Conservation (phyloP, 2,329 filamentous ascomycete species). For the Pleurostoma richardsiae region DNA sequence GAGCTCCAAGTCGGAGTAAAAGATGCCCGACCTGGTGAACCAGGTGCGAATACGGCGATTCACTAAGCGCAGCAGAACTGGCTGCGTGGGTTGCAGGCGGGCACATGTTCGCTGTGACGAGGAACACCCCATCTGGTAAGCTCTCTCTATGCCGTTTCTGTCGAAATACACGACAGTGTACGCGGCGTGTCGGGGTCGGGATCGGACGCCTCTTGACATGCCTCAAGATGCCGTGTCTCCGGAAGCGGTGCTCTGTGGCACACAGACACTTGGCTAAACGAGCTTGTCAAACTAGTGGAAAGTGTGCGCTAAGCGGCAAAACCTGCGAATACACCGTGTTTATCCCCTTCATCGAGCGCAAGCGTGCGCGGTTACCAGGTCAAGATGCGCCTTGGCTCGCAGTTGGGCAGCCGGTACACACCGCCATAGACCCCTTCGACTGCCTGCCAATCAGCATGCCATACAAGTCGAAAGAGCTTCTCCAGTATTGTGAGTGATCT, state of each 20-base stretch:
- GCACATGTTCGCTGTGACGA: conserved; percentile 5
- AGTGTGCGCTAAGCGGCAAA: neutral
- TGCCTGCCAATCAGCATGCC: conserved; percentile 2
- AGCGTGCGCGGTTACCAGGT: neutral
- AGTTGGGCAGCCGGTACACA: neutral
- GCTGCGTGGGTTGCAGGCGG: conserved; percentile 3
- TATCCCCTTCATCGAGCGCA: neutral
- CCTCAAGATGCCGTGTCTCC: neutral
- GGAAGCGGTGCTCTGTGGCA: too few species aligned
- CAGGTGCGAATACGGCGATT: neutral
- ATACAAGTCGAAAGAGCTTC: conserved; percentile 1
- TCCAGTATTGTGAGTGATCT: conserved; percentile 3
- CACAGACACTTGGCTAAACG: neutral
- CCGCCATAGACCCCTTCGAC: conserved; percentile 3
- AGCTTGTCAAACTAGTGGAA: neutral
- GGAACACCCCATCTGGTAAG: conserved; percentile 3
- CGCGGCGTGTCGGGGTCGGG: neutral
- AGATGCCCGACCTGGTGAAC: neutral
- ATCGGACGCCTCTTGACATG: neutral
- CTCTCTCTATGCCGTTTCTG: neutral
- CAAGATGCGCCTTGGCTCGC: neutral
- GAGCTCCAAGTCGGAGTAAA: neutral
- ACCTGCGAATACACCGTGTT: neutral
- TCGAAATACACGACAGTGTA: neutral
- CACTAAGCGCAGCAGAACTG: conserved; percentile 1